Evolutionary conservation across 768 basidiomycete genomes (phyloP), one percentile per base, ranked within the genome.

Genomic region (Lentinula raphanica): DNA sequence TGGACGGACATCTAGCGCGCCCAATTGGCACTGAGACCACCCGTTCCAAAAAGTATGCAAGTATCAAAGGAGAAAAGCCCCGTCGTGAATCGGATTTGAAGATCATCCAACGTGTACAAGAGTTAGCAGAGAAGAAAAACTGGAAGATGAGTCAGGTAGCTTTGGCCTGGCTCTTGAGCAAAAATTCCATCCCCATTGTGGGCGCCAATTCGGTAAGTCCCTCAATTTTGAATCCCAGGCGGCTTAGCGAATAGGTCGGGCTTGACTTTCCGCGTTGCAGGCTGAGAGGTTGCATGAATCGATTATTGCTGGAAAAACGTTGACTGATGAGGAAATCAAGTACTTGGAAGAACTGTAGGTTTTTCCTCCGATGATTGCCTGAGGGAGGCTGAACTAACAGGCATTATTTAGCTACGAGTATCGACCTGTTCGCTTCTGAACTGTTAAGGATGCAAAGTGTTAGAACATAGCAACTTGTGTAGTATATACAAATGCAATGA

Each of bases 141-240:
- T 64, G 73, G 55, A 68, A 68, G 53, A 81, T 80, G 79, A 68
- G 71, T 7, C 77, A 79, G 59, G 69, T 80, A 29, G 77, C 78
- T 7, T 80, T 46, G 2, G 73, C 75, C 3, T 80, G 80, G 79
- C 57, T 69, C 0, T 42, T 68, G 2, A 54, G 63, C 35, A 77
- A 76, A 59, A 67, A 78, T 3, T 63, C 72, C 3, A 76, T 74
- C 19, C 79, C 79, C 0, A 80, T 80, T 58, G 70, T 78, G 8
- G 77, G 78, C 2, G 62, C 67, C 28, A 79, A 62, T 61, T 70
- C 69, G 12, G 59, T 75, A 42, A 32, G 63, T 45, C 62, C 12
- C 27, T 50, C 5, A 17, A 21, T 12, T 36, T 32, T 15, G 1
- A 19, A 21, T n/a, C 17, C 29, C 15, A 21, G 15, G 0, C 36